Evolutionary conservation across 768 basidiomycete genomes (phyloP), one percentile per base, ranked within the genome.

Genomic region (Stropharia rugosoannulata): DNA sequence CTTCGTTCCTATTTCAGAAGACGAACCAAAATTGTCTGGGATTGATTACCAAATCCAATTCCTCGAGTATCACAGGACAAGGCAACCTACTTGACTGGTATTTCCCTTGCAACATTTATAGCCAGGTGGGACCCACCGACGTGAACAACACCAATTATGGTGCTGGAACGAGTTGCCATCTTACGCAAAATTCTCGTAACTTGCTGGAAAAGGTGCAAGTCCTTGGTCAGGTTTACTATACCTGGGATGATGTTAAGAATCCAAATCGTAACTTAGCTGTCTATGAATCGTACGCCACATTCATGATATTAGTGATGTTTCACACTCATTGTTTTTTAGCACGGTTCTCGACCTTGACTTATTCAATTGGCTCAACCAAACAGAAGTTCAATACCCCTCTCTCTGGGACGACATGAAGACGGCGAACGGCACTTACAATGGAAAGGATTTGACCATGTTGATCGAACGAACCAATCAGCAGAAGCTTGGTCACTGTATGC

Each of bases 1-100:
- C 90, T 11, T 91, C 89, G 32, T 98, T 99, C 74, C 68, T 99
- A 65, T 99, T 98, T 75, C 97, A 99, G 74, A 93, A 84, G 44
- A 86, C 87, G 63, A 95, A 95, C 71, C 75, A 90, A 65, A 82
- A 90, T 55, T 99, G 97, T 67, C 73, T 84, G 22, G 83, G 82
- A 7, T 64, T 93, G 66, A 88, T 99, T 64, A 87, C 83, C 3
- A 83, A 85, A 60, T 82, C 90, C 5, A 61, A 77, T 27, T 85
- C 81, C 43, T 89, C 90, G 6, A 81, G 80, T 53, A 96, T 98
- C 64, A 77, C 83, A 3, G 82, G 83, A 35, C 80, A 68, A 6
- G 84, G 84, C 32, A 72, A 75, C 48, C 66, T 75, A 45, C 70
- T 94, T 64, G 90, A 92, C 59, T 98, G 95, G 95, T 98, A 98